These are phyloP conservation scores for Plasmodium vinckei DNA, from an alignment of 169 alveolate species.

Conservation along the genomic window DNA sequence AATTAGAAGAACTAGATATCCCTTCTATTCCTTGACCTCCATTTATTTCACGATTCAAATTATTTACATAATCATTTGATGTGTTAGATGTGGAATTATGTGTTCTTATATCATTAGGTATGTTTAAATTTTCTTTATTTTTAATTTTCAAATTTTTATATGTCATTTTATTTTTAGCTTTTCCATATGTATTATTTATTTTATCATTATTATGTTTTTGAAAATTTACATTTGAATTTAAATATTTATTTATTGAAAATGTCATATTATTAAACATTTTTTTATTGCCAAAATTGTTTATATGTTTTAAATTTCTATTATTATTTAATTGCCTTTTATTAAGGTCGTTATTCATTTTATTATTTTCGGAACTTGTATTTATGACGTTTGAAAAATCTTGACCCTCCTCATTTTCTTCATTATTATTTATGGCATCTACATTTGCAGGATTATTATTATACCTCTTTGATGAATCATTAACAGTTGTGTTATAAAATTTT, in stretches of 20 bases:
- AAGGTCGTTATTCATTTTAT: too few species aligned
- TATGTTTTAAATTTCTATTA: background rate
- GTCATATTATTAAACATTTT: conserved; percentile 35
- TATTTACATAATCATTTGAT: too few species aligned
- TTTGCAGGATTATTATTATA: conserved; percentile 28
- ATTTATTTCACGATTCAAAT: too few species aligned
- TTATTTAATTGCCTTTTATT: too few species aligned
- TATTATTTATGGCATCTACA: background rate
- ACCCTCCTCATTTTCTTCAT: background rate
- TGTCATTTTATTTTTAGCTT: background rate
- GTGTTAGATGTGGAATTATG: too few species aligned
- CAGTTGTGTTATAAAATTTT: conserved; percentile 17
- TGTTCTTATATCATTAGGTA: too few species aligned
- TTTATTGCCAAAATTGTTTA: conserved; percentile 11
- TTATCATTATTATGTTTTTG: conserved; percentile 9
- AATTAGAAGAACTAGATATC: background rate
- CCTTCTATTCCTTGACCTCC: background rate
- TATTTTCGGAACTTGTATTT: too few species aligned
- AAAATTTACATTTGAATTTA: conserved; percentile 13
- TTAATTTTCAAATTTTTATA: background rate
- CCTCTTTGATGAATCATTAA: conserved; percentile 44
- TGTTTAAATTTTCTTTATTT: background rate
- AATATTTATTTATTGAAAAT: conserved; percentile 48
- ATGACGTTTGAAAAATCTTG: background rate
- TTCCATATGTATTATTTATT: background rate